phyloP scores from a whole-genome alignment of 1,284 basidiomycete species.

The Ganoderma meredithae region DNA sequence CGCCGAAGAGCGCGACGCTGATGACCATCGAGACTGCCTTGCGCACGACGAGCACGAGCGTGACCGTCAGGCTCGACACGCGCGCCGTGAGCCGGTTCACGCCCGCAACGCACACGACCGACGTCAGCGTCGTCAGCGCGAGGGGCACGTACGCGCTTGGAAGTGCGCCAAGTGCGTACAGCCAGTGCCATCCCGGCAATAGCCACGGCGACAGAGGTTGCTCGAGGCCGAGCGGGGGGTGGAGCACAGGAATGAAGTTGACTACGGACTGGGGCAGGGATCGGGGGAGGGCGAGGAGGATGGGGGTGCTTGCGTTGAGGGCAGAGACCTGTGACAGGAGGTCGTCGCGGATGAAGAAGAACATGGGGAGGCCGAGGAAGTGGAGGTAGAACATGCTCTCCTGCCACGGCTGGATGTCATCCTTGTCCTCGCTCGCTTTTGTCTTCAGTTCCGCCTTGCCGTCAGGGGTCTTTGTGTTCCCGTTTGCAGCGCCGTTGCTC shows the following conservation, averaged over 20 bases:
- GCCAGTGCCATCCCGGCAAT: neutral
- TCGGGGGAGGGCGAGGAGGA: constrained; percentile 33
- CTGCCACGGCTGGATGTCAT: constrained; percentile 66
- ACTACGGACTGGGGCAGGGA: constrained; percentile 21
- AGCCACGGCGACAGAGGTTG: constrained; percentile 4
- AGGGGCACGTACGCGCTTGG: constrained; percentile 76
- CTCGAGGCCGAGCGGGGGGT: constrained; percentile 27
- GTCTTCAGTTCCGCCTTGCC: constrained; percentile 2
- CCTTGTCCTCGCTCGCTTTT: constrained; percentile 13
- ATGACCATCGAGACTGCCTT: constrained; percentile 89
- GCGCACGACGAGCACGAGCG: constrained; percentile 87
- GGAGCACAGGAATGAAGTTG: constrained; percentile 4
- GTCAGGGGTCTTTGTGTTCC: neutral
- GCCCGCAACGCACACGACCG: constrained; percentile 89
- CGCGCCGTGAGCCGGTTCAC: constrained; percentile 86
- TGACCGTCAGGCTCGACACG: constrained; percentile 85
- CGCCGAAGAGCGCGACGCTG: constrained; percentile 60
- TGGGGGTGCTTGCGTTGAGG: constrained; percentile 51
- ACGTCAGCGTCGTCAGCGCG: constrained; percentile 82
- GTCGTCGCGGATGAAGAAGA: constrained; percentile 62
- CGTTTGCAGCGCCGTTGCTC: constrained; percentile 7
- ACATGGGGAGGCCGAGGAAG: constrained; percentile 78
- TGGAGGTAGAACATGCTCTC: constrained; percentile 93
- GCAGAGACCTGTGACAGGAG: constrained; percentile 57
- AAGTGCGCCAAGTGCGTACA: constrained; percentile 43